These are phyloP conservation scores for Viridothelium virens DNA, from an alignment of 495 filamentous ascomycete genomes.

Conservation along the genomic window DNA sequence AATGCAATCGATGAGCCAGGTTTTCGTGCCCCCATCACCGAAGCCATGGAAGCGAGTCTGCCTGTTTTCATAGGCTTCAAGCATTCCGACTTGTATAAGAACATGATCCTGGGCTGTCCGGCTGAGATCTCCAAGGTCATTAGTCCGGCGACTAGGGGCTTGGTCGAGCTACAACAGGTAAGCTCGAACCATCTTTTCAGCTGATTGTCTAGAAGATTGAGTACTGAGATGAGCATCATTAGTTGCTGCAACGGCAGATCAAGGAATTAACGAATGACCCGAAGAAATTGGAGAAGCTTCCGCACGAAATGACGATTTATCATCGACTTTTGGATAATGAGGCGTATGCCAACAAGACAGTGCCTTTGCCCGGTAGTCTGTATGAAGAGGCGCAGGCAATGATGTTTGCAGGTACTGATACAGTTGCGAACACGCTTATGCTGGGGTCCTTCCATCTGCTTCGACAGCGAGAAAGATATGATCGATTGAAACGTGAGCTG, in stretches of 20 bases:
- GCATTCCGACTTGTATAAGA: conserved; percentile 30
- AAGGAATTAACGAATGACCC: conserved; percentile 25
- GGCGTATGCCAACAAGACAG: conserved; percentile 21
- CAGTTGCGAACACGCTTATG: conserved; percentile 34
- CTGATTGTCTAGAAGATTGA: not conserved
- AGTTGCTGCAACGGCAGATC: conserved; percentile 26
- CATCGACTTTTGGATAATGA: conserved; percentile 32
- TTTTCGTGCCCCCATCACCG: conserved; percentile 33
- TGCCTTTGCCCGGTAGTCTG: conserved; percentile 24
- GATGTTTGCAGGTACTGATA: conserved; percentile 40
- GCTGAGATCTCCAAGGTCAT: conserved; percentile 26
- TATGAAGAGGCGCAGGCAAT: conserved; percentile 36
- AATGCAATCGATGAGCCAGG: conserved; percentile 31
- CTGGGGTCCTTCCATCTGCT: conserved; percentile 34
- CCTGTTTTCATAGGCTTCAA: conserved; percentile 28
- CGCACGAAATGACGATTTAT: conserved; percentile 36
- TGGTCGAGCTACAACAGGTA: conserved; percentile 28
- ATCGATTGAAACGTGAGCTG: conserved; percentile 33
- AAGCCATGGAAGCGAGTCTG: conserved; percentile 28
- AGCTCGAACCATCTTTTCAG: not conserved
- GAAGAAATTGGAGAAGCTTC: conserved; percentile 25
- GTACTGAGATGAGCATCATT: not conserved
- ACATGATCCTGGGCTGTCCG: conserved; percentile 31
- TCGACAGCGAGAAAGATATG: conserved; percentile 21
- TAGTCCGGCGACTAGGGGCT: conserved; percentile 28